Evolutionary conservation across 2,329 filamentous ascomycete genomes (phyloP).

Genomic region (Orbilia ellipsospora): DNA sequence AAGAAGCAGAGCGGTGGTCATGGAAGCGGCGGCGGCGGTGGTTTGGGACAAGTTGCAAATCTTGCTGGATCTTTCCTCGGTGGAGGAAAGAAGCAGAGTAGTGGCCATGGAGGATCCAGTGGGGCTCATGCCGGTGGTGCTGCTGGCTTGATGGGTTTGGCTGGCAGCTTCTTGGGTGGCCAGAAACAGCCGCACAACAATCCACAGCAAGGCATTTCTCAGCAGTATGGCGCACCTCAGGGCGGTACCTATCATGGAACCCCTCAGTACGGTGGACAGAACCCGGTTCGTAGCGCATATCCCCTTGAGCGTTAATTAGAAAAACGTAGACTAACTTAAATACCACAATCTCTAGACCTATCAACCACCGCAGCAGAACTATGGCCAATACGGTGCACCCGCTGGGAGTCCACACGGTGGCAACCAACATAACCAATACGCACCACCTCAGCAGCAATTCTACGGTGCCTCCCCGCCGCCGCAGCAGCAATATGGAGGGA

Average conservation of each 20-base stretch:
- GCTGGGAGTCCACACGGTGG: constrained; percentile 22
- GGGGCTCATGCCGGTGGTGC: constrained; percentile 43
- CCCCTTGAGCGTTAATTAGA: background rate
- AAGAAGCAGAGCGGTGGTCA: constrained; percentile 54
- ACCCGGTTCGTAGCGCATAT: constrained; percentile 22
- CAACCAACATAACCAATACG: constrained; percentile 10
- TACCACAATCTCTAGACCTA: constrained; percentile 34
- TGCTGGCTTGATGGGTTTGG: constrained; percentile 37
- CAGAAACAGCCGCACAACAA: constrained; percentile 36
- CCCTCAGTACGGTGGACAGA: constrained; percentile 43
- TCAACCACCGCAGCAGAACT: constrained; percentile 43
- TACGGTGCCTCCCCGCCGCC: constrained; percentile 34
- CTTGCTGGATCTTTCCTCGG: constrained; percentile 55
- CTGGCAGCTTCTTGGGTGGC: constrained; percentile 45
- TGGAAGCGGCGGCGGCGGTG: constrained; percentile 55
- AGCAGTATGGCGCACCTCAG: constrained; percentile 54
- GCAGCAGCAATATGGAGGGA: constrained; percentile 22
- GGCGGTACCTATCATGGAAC: constrained; percentile 38
- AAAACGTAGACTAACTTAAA: constrained; percentile 6
- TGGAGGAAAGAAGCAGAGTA: constrained; percentile 55
- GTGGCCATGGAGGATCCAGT: constrained; percentile 42
- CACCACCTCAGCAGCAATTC: constrained; percentile 33
- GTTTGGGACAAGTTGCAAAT: constrained; percentile 52
- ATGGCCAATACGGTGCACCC: constrained; percentile 36
- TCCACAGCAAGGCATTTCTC: constrained; percentile 44